Conservation (phyloP, 2,329 filamentous ascomycete genomes). For the Xylaria sp. region DNA sequence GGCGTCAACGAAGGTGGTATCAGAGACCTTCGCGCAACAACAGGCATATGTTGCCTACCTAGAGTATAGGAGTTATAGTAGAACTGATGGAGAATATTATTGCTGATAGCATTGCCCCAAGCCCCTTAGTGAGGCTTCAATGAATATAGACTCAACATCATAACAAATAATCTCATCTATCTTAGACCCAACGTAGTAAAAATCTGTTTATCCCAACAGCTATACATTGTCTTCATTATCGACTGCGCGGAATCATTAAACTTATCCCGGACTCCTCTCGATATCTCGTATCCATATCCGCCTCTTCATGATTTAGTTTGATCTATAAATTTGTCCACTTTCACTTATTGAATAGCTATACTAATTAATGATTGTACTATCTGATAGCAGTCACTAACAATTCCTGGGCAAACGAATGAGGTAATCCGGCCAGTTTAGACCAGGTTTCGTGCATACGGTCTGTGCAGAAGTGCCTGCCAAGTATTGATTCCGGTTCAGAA, state of each 20-base stretch:
- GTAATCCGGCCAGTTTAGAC: not conserved
- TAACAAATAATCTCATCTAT: not conserved
- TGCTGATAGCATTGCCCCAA: not conserved
- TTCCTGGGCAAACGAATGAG: not conserved
- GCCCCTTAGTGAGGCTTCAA: not conserved
- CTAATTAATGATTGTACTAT: not conserved
- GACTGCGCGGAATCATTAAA: not conserved
- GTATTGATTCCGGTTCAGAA: not conserved
- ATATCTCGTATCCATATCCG: not conserved
- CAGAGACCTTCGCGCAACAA: too few relatives aligned
- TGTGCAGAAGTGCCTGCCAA: not conserved
- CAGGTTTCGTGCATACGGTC: not conserved
- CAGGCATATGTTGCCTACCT: too few relatives aligned
- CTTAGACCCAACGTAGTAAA: not conserved
- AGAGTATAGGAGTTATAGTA: too few relatives aligned
- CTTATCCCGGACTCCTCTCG: not conserved
- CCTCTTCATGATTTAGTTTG: not conserved
- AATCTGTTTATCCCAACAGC: not conserved
- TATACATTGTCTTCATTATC: not conserved
- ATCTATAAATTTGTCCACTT: not conserved
- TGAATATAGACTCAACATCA: not conserved
- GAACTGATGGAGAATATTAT: not conserved
- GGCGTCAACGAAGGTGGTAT: too few relatives aligned
- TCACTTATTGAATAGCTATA: not conserved
- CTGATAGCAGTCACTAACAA: too few relatives aligned